Percentiles rank a stretch among this genome's conserved stretches.
Conservation (phyloP, 495 filamentous ascomycete genomes). For the Neohortaea acidophila region DNA sequence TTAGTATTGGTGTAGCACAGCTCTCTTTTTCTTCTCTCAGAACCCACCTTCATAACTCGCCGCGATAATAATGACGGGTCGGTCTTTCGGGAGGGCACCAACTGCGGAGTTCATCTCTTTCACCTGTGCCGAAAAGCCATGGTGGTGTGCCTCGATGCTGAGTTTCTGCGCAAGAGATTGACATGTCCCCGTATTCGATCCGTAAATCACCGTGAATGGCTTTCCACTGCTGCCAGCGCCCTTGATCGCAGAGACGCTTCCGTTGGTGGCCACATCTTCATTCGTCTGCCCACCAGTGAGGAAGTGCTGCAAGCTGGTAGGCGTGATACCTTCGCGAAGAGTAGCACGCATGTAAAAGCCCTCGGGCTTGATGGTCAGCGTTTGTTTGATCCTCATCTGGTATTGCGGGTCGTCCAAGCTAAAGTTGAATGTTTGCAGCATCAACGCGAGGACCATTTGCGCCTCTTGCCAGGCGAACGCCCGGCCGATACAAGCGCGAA, state of each 20-base stretch:
- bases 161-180: constrained; percentile 50
- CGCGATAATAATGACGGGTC: constrained; percentile 51
- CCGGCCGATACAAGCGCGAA: constrained; percentile 37
- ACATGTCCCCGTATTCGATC: constrained; percentile 63
- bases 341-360: constrained; percentile 54
- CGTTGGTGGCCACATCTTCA: neutral
- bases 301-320: constrained; percentile 39
- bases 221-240: constrained; percentile 21
- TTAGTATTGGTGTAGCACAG: no score
- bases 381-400: constrained; percentile 50
- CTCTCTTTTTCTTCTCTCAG: no score
- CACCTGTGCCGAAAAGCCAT: constrained; percentile 43
- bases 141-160: constrained; percentile 39
- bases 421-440: constrained; percentile 51
- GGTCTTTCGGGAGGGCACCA: constrained; percentile 43
- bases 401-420: constrained; percentile 42
- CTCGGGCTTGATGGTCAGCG: constrained; percentile 62
- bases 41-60: constrained; percentile 64
- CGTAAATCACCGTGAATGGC: constrained; percentile 52
- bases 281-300: constrained; percentile 26
- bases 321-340: constrained; percentile 42
- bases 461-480: constrained; percentile 52
- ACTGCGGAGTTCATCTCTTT: constrained; percentile 46
- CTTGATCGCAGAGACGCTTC: constrained; percentile 6
- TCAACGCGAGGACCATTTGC: constrained; percentile 36